A percentile compares a stretch with the other conserved stretches of the same genome.
phyloP scores from a whole-genome alignment of 2,329 filamentous ascomycete species.

The Byssothecium circinans region DNA sequence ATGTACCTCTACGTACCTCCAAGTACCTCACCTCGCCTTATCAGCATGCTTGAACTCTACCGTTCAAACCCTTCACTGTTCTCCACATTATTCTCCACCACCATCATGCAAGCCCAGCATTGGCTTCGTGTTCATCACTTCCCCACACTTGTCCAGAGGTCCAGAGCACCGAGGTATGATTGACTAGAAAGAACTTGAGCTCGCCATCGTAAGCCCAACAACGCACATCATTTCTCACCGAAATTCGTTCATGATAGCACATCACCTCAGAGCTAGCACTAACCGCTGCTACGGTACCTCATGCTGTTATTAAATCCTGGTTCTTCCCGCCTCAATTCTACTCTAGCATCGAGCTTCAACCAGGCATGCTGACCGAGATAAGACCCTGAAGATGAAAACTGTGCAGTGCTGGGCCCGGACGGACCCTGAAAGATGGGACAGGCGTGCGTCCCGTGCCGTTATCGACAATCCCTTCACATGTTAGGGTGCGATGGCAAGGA shows the following conservation, averaged over 20 bases:
- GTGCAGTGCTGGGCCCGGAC: not conserved
- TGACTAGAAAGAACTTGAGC: not conserved
- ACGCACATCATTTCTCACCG: no score
- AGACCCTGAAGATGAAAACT: not conserved
- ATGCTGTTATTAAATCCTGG: not conserved
- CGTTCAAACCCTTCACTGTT: not conserved
- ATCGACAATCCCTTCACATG: not conserved
- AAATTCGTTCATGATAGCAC: not conserved
- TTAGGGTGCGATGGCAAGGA: not conserved
- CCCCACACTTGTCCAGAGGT: not conserved
- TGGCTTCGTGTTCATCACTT: not conserved
- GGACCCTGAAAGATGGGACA: not conserved
- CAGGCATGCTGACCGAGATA: not conserved
- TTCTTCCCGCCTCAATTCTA: not conserved
- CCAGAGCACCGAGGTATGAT: no score
- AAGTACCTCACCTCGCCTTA: constrained; percentile 4
- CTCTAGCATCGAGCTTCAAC: not conserved
- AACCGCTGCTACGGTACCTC: not conserved
- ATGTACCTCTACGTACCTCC: constrained; percentile 26
- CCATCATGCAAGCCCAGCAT: constrained; percentile 1
- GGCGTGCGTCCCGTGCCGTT: not conserved
- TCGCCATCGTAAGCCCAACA: not conserved
- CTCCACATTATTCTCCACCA: not conserved
- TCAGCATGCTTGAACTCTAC: not conserved
- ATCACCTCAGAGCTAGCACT: not conserved